A percentile compares a stretch with the other conserved stretches of the same genome.
phyloP scores from a whole-genome alignment of 257 asterid genomes.

The Parsonsia alboflavescens region DNA sequence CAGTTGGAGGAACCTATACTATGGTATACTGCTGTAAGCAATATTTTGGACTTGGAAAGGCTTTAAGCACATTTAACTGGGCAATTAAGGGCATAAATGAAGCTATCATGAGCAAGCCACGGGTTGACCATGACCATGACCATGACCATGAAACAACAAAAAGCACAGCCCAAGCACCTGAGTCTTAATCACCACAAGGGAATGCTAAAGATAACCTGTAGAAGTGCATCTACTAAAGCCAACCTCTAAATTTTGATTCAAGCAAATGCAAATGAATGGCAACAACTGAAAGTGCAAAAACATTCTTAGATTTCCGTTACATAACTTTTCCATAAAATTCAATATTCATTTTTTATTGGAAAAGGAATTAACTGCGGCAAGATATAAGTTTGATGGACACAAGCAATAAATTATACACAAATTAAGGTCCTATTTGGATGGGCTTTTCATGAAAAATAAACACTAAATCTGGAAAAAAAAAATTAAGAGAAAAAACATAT shows the following conservation, averaged over 20 bases:
- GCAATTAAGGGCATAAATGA: background rate
- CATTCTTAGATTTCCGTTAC: background rate
- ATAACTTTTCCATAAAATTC: background rate
- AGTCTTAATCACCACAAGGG: background rate
- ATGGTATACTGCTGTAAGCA: background rate
- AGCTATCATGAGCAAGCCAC: background rate
- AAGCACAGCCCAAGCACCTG: background rate
- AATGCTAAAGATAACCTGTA: background rate
- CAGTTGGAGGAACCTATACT: background rate
- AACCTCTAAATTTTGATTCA: background rate
- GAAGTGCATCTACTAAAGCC: background rate
- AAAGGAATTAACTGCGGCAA: background rate
- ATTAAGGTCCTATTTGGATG: background rate
- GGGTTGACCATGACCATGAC: slow-evolving; percentile 1
- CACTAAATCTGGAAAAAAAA: too few relatives aligned
- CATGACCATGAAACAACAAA: background rate
- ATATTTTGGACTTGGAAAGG: background rate
- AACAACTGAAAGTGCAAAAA: background rate
- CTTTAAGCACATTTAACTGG: too few relatives aligned
- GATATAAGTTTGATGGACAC: background rate
- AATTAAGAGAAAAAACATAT: too few relatives aligned
- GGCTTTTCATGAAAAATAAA: too few relatives aligned
- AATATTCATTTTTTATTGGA: background rate
- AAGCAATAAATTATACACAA: background rate
- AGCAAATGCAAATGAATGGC: background rate